These are phyloP conservation scores for Cladosporium sp. DNA, from an alignment of 2,329 filamentous ascomycete species.

Conservation along the genomic window DNA sequence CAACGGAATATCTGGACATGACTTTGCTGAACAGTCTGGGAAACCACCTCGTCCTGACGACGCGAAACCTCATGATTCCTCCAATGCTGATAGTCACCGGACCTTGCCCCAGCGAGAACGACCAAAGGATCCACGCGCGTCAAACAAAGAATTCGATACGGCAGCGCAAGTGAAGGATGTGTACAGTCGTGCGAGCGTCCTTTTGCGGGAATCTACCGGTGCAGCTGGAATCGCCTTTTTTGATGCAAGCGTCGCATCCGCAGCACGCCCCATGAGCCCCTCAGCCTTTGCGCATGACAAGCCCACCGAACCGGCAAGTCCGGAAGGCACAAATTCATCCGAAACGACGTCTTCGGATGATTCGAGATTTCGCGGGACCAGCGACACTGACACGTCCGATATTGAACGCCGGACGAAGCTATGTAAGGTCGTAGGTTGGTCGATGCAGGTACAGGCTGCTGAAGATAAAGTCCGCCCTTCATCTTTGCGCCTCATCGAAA, in stretches of 20 bases:
- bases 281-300: background rate
- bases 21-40: slow-evolving; percentile 41
- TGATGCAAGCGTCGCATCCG: background rate
- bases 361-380: background rate
- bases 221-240: slow-evolving; percentile 46
- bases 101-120: background rate
- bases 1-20: background rate
- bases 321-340: background rate
- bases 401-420: background rate
- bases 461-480: background rate
- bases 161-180: slow-evolving; percentile 21
- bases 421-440: background rate
- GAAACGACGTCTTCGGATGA: background rate
- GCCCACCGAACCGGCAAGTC: background rate
- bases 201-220: slow-evolving; percentile 44
- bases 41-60: slow-evolving; percentile 35
- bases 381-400: slow-evolving; percentile 1
- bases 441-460: background rate
- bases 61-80: background rate
- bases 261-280: background rate
- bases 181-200: slow-evolving; percentile 46
- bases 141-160: background rate
- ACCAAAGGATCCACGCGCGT: background rate
- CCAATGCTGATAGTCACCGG: background rate
- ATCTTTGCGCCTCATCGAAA: background rate